Evolutionary conservation across 2,329 filamentous ascomycete genomes (phyloP), one percentile per base, ranked within the genome.

Genomic region (Fusarium clavum): DNA sequence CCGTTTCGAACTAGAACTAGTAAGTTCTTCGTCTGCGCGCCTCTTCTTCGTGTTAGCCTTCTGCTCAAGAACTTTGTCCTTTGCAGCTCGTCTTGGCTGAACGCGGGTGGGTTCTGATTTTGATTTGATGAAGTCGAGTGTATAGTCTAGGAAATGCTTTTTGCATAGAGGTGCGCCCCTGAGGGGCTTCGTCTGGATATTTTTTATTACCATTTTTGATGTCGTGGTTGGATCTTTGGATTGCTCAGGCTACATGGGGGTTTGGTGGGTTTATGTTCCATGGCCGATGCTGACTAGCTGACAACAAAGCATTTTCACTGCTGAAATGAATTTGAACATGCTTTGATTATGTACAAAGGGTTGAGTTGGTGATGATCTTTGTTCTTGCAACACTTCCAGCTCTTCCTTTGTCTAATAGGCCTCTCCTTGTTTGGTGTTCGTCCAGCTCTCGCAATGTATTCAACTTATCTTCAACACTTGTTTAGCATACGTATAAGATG

Each of bases 1-100:
- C n/a, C 46, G 54, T n/a, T 54, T 61, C 3, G 8, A 20, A 16
- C 4, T n/a, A 7, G 52, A 24, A 7, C 25, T 22, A 0, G 2
- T 0, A 4, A 51, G 25, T 2, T 46, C 32, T 1, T 45, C 55
- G 1, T 58, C 25, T 16, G 40, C 16, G 1, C 18, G 6, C 0
- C 64, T 41, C 3, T 71, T 65, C 20, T 48, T 61, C 2, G 24
- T n/a, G 1, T 38, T 45, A 3, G 11, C 18, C 8, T 6, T 53
- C 54, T 9, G 22, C 6, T 5, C 45, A 24, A 2, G 52, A 9
- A 25, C 55, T 20, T 40, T 70, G 8, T 71, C 68, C 43, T 70
- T 70, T 43, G 40, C 68, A 16, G 22, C 55, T 47, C 68, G 30
- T 27, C 51, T n/a, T 20, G 68, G 68, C 5, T 70, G 68, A 6